These are phyloP conservation scores for Aspergillus awamori DNA, from an alignment of 2,329 filamentous ascomycete species.

Conservation along the genomic window DNA sequence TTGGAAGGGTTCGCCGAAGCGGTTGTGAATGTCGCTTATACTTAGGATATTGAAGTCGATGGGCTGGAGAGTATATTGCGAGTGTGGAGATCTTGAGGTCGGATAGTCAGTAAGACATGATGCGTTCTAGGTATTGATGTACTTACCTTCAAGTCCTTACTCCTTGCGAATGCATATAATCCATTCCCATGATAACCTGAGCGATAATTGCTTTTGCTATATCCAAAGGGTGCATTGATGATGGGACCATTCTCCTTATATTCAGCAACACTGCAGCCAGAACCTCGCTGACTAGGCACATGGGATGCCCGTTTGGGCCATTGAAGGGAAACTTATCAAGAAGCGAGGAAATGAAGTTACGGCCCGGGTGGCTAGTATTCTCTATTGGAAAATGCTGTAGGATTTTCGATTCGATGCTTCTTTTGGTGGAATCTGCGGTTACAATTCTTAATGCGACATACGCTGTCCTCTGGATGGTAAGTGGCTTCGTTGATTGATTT, in stretches of 20 bases:
- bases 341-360: not conserved
- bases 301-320: not conserved
- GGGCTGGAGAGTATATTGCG: slow-evolving; percentile 5
- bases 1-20: not conserved
- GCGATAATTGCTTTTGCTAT: not conserved
- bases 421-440: not conserved
- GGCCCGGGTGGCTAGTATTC: not conserved
- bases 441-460: slow-evolving; percentile 4
- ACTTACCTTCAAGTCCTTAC: not conserved
- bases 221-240: not conserved
- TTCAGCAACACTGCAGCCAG: not conserved
- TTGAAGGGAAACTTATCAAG: not conserved
- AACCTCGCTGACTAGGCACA: not conserved
- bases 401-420: not conserved
- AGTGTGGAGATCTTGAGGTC: not conserved
- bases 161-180: not conserved
- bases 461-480: slow-evolving; percentile 32
- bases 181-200: not conserved
- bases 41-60: not conserved
- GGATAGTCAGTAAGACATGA: not conserved
- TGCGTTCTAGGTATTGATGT: not conserved
- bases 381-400: not conserved
- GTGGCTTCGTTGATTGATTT: slow-evolving; percentile 18
- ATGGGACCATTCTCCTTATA: not conserved
- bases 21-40: not conserved